Percentiles rank a stretch among this genome's conserved stretches.
These are phyloP conservation scores for Ustilago cynodontis DNA, from an alignment of 1,284 basidiomycete species.

Conservation along the genomic window DNA sequence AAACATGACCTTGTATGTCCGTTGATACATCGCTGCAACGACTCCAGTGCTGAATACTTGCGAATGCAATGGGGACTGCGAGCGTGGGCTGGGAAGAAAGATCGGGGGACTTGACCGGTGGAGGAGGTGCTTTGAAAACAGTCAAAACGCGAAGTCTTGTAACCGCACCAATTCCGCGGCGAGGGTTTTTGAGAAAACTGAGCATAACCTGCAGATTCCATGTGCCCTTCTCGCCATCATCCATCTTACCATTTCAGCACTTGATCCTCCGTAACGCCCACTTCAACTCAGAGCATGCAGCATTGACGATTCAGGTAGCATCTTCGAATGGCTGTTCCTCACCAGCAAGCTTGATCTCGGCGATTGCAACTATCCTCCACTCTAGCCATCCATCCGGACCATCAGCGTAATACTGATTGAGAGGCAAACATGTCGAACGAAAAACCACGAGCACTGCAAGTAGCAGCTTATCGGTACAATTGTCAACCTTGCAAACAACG, in stretches of 20 bases:
- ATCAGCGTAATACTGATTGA: too few relatives aligned
- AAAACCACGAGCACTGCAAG: slow-evolving; percentile 25
- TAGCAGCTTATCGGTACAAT: slow-evolving; percentile 43
- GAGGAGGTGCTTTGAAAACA: too few relatives aligned
- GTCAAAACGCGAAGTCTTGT: too few relatives aligned
- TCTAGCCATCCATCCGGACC: background rate
- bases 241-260: background rate
- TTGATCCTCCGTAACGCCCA: too few relatives aligned
- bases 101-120: too few relatives aligned
- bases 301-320: too few relatives aligned
- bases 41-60: background rate
- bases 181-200: background rate
- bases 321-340: too few relatives aligned
- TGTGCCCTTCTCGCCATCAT: slow-evolving; percentile 9
- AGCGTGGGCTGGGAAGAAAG: background rate
- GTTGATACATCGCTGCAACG: background rate
- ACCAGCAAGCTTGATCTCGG: too few relatives aligned
- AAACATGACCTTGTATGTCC: background rate
- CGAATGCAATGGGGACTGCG: background rate
- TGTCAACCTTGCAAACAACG: slow-evolving; percentile 51
- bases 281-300: too few relatives aligned
- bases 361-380: too few relatives aligned
- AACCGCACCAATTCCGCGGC: slow-evolving; percentile 29
- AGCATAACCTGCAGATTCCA: background rate
- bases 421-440: slow-evolving; percentile 2